Evolutionary conservation across 306 rosid species (phyloP).

Genomic region (Vigna reflexopilosa): DNA sequence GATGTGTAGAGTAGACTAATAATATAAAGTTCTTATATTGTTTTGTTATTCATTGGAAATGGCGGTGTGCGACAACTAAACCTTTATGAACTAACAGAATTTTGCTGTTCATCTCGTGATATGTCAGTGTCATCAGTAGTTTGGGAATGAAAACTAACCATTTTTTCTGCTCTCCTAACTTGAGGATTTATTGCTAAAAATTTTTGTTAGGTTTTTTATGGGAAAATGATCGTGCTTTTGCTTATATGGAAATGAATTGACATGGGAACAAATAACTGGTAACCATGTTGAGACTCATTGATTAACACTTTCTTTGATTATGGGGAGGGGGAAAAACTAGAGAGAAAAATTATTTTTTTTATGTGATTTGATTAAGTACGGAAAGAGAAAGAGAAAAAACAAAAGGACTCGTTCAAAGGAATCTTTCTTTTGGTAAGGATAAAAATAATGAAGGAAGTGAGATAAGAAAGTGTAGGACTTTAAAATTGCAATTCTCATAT

Average conservation of each 20-base stretch:
- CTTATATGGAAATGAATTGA: conserved; percentile 11
- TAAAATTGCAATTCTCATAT: too few species aligned
- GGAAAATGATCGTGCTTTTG: neutral
- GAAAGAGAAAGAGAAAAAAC: too few species aligned
- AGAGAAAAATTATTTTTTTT: too few species aligned
- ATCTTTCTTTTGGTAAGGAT: too few species aligned
- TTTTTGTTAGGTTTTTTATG: neutral
- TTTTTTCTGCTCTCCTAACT: conserved; percentile 5
- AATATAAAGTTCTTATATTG: neutral
- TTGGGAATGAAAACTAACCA: neutral
- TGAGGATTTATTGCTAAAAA: neutral
- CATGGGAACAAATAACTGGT: conserved; percentile 1
- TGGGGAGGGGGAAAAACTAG: too few species aligned
- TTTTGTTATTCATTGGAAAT: neutral
- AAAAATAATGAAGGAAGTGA: too few species aligned
- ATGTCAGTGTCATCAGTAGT: neutral
- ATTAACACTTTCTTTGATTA: too few species aligned
- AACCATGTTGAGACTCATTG: too few species aligned
- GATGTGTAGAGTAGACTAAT: neutral
- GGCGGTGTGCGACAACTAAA: neutral
- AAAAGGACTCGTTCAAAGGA: too few species aligned
- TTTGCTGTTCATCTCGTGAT: neutral
- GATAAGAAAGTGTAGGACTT: too few species aligned
- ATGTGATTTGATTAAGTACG: too few species aligned
- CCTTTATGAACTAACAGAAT: neutral